Evolutionary conservation across 2,329 filamentous ascomycete species (phyloP).

Genomic region (Paramyrothecium roridum): DNA sequence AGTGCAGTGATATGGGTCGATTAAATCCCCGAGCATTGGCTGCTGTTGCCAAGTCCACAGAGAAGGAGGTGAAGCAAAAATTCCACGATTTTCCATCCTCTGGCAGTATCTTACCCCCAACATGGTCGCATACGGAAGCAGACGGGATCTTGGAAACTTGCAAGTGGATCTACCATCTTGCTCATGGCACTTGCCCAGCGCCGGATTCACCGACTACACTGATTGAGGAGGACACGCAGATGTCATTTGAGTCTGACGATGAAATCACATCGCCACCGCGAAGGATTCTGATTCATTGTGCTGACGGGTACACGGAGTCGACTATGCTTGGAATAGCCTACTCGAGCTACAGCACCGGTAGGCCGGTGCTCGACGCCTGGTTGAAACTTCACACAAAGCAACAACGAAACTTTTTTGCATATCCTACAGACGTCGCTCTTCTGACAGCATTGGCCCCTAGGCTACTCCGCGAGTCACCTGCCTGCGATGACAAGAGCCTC

Average conservation of each 20-base stretch:
- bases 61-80: constrained; percentile 32
- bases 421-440: constrained; percentile 82
- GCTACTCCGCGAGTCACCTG: constrained; percentile 69
- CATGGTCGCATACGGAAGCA: constrained; percentile 77
- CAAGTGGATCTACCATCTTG: constrained; percentile 83
- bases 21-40: constrained; percentile 68
- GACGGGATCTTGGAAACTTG: constrained; percentile 84
- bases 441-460: constrained; percentile 74
- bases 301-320: constrained; percentile 94
- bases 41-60: constrained; percentile 55
- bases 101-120: constrained; percentile 84
- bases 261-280: constrained; percentile 36
- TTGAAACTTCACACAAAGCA: constrained; percentile 76
- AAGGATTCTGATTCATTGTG: constrained; percentile 86
- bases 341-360: constrained; percentile 85
- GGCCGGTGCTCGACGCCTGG: constrained; percentile 82
- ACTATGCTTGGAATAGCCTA: constrained; percentile 88
- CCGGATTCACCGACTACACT: constrained; percentile 33
- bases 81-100: constrained; percentile 82
- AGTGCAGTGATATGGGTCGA: constrained; percentile 81
- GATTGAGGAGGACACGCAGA: constrained; percentile 23
- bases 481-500: constrained; percentile 43
- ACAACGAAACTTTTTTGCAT: constrained; percentile 92
- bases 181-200: constrained; percentile 55
- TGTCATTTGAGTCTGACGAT: constrained; percentile 15